Base-by-base conservation (phyloP, 2,329 filamentous ascomycete species). In the Boeremia lycopersici region DNA sequence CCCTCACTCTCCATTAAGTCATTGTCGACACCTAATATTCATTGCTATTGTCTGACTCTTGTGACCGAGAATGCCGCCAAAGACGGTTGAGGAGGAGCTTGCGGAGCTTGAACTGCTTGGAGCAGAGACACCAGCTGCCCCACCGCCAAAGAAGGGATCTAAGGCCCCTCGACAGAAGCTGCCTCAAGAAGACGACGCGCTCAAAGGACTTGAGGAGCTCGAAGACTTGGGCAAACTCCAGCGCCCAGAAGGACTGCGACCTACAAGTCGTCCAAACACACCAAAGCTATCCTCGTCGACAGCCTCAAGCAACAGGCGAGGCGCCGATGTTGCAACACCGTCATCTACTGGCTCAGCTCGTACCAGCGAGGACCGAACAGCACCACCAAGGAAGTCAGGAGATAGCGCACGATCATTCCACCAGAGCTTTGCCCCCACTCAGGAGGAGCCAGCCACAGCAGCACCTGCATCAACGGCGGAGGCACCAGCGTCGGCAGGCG, bases 121-220 rank as follows among this genome's bases (percentile, higher is more conserved):
- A 52, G 72, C 69, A 41, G 74, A 69, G 63, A 66, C 63, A 40
- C 67, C 66, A 42, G 60, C 67, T 36, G 64, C 70, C 41, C 66
- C 71, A 57, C 68, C 68, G 52, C 64, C 69, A 48, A 70, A 74
- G 58, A 85, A 85, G 70, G 60, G 54, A 17, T 35, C 67, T 61
- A 81, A 82, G 48, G 77, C 81, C 17, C 70, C 78, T 45, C 71
- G 76, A 50, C 65, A 74, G 56, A 72, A 73, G 58, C 68, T 74
- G 50, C 74, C 75, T 41, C 68, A 74, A 28, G 73, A 79, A 67
- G 84, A 90, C 65, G 92, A 96, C 72, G 86, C 93, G 53, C 84
- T 98, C 34, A 92, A 92, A 59, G 93, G 97, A 67, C 85, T 98
- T 57, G 91, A 96, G 74, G 87, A 88, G 65, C 85, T 96, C 38